Base-by-base conservation (phyloP, 768 basidiomycete genomes). In the Lactarius pseudohatsudake region DNA sequence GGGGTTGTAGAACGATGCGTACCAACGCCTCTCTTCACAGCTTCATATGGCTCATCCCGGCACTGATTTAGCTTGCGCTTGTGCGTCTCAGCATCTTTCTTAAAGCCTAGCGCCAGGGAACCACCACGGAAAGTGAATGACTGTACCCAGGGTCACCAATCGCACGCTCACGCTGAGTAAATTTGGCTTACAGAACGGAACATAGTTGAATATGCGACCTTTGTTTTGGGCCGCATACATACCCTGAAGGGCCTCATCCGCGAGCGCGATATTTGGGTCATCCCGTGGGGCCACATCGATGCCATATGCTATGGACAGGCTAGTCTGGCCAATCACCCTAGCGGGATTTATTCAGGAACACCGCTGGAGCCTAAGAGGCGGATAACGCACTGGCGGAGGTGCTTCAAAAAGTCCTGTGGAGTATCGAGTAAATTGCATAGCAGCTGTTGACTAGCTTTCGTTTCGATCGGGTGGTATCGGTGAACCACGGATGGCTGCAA, bases 221-320 rank as follows among this genome's bases (percentile, higher is more conserved):
- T 81, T 81, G 0, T 80, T 70, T 1, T 75, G 73, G 0, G 80
- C 80, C 20, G 69, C 66, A 6, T 68, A 70, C 41, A 81, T 65
- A 6, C 73, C 72, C 7, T 74, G 65, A 11, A 79, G 70, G 3
- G 81, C 79, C 7, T 76, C 71, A 36, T 82, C 78, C 0, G 80
- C 81, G 1, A 79, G 72, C 0, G 72, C 68, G 40, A 86, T 75
- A 67, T 79, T 81, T 3, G 82, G 80, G 69, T 85, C 85, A 61
- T 80, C 71, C 16, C 72, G 59, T 0, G 79, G 73, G 36, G 75
- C 64, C 10, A 81, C 75, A 15, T 79, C 71, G n/a, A 84, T 75
- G 0, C 84, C 85, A 67, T 86, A 85, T 0, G 80, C 78, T 8
- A 83, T 64, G 0, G 76, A 77, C 59, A 84, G 70, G 22, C 79